Evolutionary conservation across 2,329 filamentous ascomycete genomes (phyloP), one percentile per base, ranked within the genome.

Genomic region (Plenodomus lindquistii): DNA sequence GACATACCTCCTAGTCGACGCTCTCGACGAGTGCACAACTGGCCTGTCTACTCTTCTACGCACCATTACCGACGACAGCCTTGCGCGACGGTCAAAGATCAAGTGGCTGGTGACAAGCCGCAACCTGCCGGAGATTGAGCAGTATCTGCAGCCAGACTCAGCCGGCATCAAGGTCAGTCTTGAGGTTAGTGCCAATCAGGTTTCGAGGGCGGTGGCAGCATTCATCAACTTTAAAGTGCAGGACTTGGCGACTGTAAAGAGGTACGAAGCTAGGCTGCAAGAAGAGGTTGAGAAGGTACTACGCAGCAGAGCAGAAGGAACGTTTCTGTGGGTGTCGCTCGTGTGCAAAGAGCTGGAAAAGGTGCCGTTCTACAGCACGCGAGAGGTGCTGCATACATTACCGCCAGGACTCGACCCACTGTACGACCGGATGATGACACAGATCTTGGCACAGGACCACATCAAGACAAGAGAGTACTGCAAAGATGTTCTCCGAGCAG

Each of bases 241-340:
- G 5, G 6, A 24, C 5, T 10, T 24, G 22, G 10, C 22, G 22
- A 10, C 5, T 5, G 6, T 5, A 10, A 24, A 24, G 10, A 24
- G 10, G 6, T 24, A 24, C 22, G 22, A 24, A 24, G 22, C 22
- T 24, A n/a, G n/a, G n/a, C n/a, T 6, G 22, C 5, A 24, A 24
- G 22, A 24, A 11, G 27, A 41, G 36, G 48, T 52, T 24, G 39
- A 40, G 35, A n/a, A 44, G 41, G 4, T 29, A 37, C 29, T 2
- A 16, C 27, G 2, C 38, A 20, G 45, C 22, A 74, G 76, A 22
- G 62, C 74, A 7, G 51, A 75, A 13, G 64, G 54, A 10, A 78
- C 74, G 0, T 77, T 77, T 43, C 70, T 79, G 22, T 78, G 73
- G 75, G 75, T 76, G 18, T 69, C 74, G 16, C 10, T 24, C 5